These are phyloP conservation scores for Wallacemonas sp. DNA, from an alignment of 208 protist species.

Conservation along the genomic window DNA sequence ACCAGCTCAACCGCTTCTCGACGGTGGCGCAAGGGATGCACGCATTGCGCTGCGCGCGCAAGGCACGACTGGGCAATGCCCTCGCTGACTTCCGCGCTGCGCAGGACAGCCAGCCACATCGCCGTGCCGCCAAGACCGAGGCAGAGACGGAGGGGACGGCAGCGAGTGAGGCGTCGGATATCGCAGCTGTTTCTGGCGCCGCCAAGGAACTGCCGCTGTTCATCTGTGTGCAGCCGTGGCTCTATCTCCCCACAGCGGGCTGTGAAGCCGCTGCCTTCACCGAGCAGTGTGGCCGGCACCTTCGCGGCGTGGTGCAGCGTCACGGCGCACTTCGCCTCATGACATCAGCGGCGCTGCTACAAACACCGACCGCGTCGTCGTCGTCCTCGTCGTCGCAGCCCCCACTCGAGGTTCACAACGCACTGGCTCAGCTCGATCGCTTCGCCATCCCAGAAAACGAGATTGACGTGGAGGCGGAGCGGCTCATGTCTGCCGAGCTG, in stretches of 20 bases:
- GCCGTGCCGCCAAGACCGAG: background rate
- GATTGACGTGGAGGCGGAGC: conserved; percentile 55
- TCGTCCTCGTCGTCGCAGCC: background rate
- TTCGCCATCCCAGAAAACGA: conserved; percentile 47
- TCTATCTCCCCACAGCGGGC: conserved; percentile 75
- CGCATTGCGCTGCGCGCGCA: conserved; percentile 38
- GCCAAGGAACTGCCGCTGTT: conserved; percentile 19
- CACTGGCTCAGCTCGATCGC: conserved; percentile 20
- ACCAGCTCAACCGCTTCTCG: conserved; percentile 69
- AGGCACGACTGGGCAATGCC: conserved; percentile 38
- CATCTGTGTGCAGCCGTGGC: conserved; percentile 69
- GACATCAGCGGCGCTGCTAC: conserved; percentile 59
- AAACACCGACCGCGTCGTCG: background rate
- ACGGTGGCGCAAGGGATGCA: conserved; percentile 48
- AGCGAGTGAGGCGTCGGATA: background rate
- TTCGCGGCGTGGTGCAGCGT: conserved; percentile 75
- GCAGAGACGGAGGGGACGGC: background rate
- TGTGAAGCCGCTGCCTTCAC: conserved; percentile 67
- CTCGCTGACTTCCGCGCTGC: conserved; percentile 5
- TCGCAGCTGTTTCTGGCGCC: background rate
- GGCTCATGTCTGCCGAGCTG: conserved; percentile 44
- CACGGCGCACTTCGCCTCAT: conserved; percentile 73
- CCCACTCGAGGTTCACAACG: background rate
- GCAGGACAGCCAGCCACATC: background rate
- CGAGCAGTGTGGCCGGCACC: conserved; percentile 44